A percentile compares a stretch with the other conserved stretches of the same genome.
Conservation (phyloP, 495 filamentous ascomycete genomes). For the Penicillium manginii region DNA sequence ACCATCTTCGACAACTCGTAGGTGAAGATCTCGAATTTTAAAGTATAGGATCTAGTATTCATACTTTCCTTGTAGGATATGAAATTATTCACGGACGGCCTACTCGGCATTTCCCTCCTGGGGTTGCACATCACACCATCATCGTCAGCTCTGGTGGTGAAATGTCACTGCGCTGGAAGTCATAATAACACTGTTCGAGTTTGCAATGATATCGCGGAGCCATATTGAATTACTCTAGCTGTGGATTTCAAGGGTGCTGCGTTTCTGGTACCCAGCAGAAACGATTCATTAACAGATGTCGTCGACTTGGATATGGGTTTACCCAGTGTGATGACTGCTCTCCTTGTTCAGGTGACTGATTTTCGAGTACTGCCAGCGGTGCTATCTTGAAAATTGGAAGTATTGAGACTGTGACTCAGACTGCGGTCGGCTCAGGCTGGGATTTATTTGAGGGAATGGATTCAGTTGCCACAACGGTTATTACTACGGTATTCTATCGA, state of each 20-base stretch:
- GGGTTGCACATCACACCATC: not conserved
- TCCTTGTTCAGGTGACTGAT: conserved; percentile 4
- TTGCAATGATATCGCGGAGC: conserved; percentile 12
- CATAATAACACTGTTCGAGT: not conserved
- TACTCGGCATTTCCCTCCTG: conserved; percentile 1
- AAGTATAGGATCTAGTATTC: too few relatives aligned
- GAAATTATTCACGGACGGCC: not conserved
- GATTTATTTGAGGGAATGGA: not conserved
- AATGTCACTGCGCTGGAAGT: conserved; percentile 6
- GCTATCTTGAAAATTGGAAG: too few relatives aligned
- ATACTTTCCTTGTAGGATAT: not conserved
- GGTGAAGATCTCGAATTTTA: too few relatives aligned
- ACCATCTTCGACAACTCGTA: too few relatives aligned
- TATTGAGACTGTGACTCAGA: too few relatives aligned
- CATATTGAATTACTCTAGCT: not conserved
- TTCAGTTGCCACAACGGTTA: too few relatives aligned
- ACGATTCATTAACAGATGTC: conserved; percentile 17
- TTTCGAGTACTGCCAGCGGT: too few relatives aligned
- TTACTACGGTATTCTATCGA: too few relatives aligned
- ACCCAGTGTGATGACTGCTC: conserved; percentile 25
- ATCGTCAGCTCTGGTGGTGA: not conserved
- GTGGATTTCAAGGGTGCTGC: conserved; percentile 27
- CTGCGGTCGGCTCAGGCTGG: too few relatives aligned
- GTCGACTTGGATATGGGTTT: conserved; percentile 21
- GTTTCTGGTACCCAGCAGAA: conserved; percentile 17